Evolutionary conservation across 2,329 filamentous ascomycete species (phyloP), one percentile per base, ranked within the genome.

Genomic region (Hypoxylon sp.): DNA sequence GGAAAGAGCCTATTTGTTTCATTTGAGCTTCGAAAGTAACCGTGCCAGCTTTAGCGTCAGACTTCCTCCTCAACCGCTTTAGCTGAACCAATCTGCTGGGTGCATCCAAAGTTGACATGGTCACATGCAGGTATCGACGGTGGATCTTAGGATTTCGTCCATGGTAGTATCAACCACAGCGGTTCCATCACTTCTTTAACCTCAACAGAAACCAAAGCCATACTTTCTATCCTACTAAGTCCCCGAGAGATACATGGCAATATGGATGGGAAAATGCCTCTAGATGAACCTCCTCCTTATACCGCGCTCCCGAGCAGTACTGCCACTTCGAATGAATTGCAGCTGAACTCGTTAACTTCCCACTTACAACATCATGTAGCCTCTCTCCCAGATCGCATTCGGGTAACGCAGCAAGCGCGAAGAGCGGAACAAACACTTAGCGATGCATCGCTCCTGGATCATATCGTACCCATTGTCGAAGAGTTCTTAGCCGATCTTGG

Each of bases 381-480:
- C 0, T 75, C 63, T 0, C 78, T 86, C 0, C 79, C 83, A 0
- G 63, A 68, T 2, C 80, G 78, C 39, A 82, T 85, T 19, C 76
- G 77, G 3, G 73, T 74, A 5, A 78, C 75, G 1, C 79, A 80
- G 37, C 70, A 78, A 31, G 78, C 75, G 0, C 76, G 76, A 13
- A 73, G 74, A n/a, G 75, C 77, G 1, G 77, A 77, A 10, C 80
- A 80, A 33, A 77, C 80, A 14, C 71, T 78, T 24, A 74, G 70
- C 24, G 84, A 86, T 55, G 74, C 78, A n/a, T 75, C 78, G 22
- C 72, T 82, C 2, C 69, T 84, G 13, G 75, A 82, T 0, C 74
- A 80, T 2, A 66, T 86, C 2, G 74, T 82, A 0, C 82, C 83
- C 3, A 76, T 80, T 46, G 72, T 87, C 51, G 80, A 83, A 39